Conservation (phyloP, 2,329 filamentous ascomycete genomes). For the Ophiostoma australiae region DNA sequence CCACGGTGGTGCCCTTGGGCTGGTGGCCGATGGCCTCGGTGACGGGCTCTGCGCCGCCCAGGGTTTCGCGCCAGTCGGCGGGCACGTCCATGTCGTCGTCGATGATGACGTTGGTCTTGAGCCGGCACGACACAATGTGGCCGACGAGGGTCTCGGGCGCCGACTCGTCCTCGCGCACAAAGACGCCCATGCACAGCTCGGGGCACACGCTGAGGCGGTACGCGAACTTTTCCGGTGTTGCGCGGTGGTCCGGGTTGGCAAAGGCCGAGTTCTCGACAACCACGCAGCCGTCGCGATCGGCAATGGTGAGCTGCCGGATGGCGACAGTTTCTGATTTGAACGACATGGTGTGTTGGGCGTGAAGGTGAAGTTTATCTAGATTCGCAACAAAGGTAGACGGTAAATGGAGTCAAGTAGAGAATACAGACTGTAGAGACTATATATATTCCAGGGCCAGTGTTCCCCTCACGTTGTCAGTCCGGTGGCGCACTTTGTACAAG, state of each 20-base stretch:
- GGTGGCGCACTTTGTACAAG: background rate
- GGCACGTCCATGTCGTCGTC: constrained; percentile 75
- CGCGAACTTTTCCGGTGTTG: constrained; percentile 56
- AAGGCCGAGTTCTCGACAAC: constrained; percentile 54
- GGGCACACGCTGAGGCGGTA: constrained; percentile 72
- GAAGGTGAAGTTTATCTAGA: background rate
- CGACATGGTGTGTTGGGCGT: background rate
- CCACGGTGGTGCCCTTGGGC: constrained; percentile 67
- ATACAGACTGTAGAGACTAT: background rate
- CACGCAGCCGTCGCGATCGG: constrained; percentile 57
- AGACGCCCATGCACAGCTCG: constrained; percentile 74
- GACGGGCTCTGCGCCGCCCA: constrained; percentile 38
- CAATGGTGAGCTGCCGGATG: constrained; percentile 64
- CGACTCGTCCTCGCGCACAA: constrained; percentile 35
- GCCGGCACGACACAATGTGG: constrained; percentile 72
- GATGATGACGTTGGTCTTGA: constrained; percentile 56
- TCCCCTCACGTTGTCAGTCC: background rate
- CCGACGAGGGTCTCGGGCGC: constrained; percentile 59
- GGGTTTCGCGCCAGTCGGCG: constrained; percentile 53
- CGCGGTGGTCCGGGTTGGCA: constrained; percentile 45
- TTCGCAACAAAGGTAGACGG: background rate
- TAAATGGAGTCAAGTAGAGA: too few relatives aligned
- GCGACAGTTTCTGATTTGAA: constrained; percentile 36
- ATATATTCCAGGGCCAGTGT: background rate
- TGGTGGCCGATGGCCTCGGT: constrained; percentile 60